Evolutionary conservation across 2,329 filamentous ascomycete genomes (phyloP), one percentile per base, ranked within the genome.

Genomic region (Monilinia fructicola): DNA sequence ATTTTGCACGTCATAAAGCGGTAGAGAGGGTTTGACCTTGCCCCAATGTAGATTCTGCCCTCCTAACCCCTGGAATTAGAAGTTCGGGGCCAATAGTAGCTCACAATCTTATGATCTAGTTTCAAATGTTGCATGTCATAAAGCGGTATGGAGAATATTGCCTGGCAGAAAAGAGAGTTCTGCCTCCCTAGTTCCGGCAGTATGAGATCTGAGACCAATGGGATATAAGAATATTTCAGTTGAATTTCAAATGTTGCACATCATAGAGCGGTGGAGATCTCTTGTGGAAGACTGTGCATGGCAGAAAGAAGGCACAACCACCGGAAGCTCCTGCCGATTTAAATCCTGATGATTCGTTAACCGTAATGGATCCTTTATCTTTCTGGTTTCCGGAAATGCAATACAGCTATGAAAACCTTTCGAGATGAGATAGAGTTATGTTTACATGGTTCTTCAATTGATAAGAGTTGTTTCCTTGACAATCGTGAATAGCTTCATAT

Each of bases 1-100:
- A 38, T 60, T 3, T 60, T 60, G 28, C 56, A 60, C 9, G 7
- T 38, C 42, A 16, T 48, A 60, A 60, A 60, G 56, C 21, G 42
- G 56, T 48, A 16, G 56, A 23, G 6, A 2, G 28, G 42, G 0
- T 26, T 10, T 23, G 9, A 21, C 14, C 21, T 26, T 26, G 21
- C 56, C 18, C 12, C 31, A 11, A 16, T 4, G 35, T 9, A 0
- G 9, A 26, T 60, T 60, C 42, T 38, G 7, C 56, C 42, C 21
- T 11, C n/a, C 18, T 4, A 2, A 2, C 35, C 11, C 11, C 6
- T 11, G 7, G 21, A 18, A 18, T 1, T 18, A 35, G 21, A 11
- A 26, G n/a, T 26, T 50, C n/a, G 10, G 21, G 2, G 10, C 56
- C 42, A 59, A 48, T 48, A 4, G 11, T 10, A 35, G 12, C 11